phyloP scores from a whole-genome alignment of 257 asterid genomes.

The Scutellaria barbata region DNA sequence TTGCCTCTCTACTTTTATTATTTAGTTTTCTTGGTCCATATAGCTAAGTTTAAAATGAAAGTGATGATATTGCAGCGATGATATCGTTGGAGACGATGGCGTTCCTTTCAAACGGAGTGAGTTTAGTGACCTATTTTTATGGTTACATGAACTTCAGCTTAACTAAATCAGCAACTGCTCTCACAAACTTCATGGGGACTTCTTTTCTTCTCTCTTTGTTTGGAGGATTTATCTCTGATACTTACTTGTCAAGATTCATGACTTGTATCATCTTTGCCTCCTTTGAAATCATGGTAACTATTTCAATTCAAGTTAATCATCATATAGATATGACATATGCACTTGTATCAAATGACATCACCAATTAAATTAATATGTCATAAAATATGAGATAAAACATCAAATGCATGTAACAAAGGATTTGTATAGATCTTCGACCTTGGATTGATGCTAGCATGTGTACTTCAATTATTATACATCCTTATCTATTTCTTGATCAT shows the following conservation, averaged over 20 bases:
- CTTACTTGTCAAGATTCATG: constrained; percentile 64
- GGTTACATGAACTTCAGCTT: constrained; percentile 45
- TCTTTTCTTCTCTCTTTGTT: constrained; percentile 56
- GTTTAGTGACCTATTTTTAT: constrained; percentile 47
- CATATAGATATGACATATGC: no score
- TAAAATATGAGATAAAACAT: no score
- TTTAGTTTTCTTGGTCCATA: no score
- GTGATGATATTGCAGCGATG: constrained; percentile 44
- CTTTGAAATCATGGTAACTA: constrained; percentile 49
- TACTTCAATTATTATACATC: no score
- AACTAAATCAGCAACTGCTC: constrained; percentile 59
- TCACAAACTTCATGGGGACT: constrained; percentile 65
- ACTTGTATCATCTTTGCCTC: constrained; percentile 61
- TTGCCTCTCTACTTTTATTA: no score
- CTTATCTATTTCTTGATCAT: no score
- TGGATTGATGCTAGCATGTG: no score
- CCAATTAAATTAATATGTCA: no score
- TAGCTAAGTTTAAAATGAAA: no score
- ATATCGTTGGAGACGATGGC: constrained; percentile 58
- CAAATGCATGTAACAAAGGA: no score
- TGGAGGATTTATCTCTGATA: constrained; percentile 69
- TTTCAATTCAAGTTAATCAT: neutral
- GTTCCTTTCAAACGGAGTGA: constrained; percentile 54
- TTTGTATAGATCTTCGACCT: no score
- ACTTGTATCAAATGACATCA: no score